A percentile compares a stretch with the other conserved stretches of the same genome.
Evolutionary conservation across 345 rosid species (phyloP).

Genomic region (Cardamine resedifolia): DNA sequence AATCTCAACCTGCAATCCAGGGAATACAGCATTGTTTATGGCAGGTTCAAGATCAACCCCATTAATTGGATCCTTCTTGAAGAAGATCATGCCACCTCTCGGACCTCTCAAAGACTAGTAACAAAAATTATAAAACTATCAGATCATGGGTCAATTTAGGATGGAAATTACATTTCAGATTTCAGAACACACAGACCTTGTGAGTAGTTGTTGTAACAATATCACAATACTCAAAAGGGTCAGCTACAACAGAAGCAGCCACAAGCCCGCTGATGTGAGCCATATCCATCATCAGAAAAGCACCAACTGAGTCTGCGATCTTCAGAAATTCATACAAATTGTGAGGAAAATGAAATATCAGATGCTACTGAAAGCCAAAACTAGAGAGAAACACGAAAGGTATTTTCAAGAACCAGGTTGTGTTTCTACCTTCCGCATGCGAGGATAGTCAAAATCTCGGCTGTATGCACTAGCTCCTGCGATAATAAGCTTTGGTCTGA

Average conservation of each 20-base stretch:
- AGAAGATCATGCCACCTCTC: slow-evolving; percentile 99
- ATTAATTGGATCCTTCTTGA: slow-evolving; percentile 68
- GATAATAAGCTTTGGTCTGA: slow-evolving; percentile 91
- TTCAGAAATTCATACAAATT: slow-evolving; percentile 38
- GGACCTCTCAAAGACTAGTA: slow-evolving; percentile 94
- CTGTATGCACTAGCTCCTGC: slow-evolving; percentile 99
- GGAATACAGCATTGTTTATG: slow-evolving; percentile 92
- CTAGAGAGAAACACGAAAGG: not conserved
- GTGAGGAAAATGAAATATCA: slow-evolving; percentile 14
- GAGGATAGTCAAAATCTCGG: slow-evolving; percentile 89
- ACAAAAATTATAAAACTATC: not conserved
- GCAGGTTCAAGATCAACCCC: slow-evolving; percentile 87
- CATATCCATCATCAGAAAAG: slow-evolving; percentile 99
- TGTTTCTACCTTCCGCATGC: slow-evolving; percentile 78
- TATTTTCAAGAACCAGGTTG: not conserved
- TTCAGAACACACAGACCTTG: slow-evolving; percentile 50
- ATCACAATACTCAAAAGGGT: slow-evolving; percentile 89
- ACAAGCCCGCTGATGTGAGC: slow-evolving; percentile 97
- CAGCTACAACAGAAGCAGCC: slow-evolving; percentile 86
- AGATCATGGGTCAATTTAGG: not conserved
- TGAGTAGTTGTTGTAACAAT: slow-evolving; percentile 92
- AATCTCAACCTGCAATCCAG: slow-evolving; percentile 76
- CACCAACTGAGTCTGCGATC: slow-evolving; percentile 93
- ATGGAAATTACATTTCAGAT: not conserved
- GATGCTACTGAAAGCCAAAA: slow-evolving; percentile 3